Conservation (phyloP, 371 early-diverging fungal genomes). For the Haplosporangium sp. region DNA sequence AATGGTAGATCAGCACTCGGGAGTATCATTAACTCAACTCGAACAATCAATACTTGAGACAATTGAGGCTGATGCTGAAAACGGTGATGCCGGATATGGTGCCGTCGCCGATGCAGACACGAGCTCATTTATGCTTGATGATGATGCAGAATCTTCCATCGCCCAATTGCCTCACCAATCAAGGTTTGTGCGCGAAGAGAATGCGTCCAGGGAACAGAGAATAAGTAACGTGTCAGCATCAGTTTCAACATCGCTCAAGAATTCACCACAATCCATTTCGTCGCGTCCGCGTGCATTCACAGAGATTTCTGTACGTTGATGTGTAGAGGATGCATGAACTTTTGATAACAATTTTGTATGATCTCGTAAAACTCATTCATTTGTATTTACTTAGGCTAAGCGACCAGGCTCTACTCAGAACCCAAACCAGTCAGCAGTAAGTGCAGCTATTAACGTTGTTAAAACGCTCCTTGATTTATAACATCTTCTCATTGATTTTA, state of each 20-base stretch:
- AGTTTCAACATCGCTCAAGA: not conserved
- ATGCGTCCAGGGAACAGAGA: slow-evolving; percentile 3
- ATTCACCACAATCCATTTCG: slow-evolving; percentile 2
- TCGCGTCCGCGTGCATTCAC: slow-evolving; percentile 45
- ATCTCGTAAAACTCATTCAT: not conserved
- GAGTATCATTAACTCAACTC: slow-evolving; percentile 33
- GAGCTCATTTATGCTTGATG: slow-evolving; percentile 50
- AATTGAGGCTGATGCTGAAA: slow-evolving; percentile 47
- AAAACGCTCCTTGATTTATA: too few relatives aligned
- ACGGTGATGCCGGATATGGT: slow-evolving; percentile 18
- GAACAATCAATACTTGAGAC: slow-evolving; percentile 52
- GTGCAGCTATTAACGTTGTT: too few relatives aligned
- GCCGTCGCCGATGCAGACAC: slow-evolving; percentile 42
- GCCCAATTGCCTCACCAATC: slow-evolving; percentile 1
- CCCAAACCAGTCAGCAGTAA: not conserved
- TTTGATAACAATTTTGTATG: not conserved
- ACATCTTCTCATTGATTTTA: too few relatives aligned
- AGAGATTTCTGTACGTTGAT: slow-evolving; percentile 16
- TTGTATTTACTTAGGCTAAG: slow-evolving; percentile 11
- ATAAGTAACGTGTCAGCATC: not conserved
- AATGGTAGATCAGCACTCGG: slow-evolving; percentile 55
- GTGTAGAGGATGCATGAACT: too few relatives aligned
- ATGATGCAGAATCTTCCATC: slow-evolving; percentile 11
- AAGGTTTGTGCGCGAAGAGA: slow-evolving; percentile 3
- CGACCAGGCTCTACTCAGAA: slow-evolving; percentile 8